Evolutionary conservation across 768 basidiomycete species (phyloP).

Genomic region (Tulasnella calospora): DNA sequence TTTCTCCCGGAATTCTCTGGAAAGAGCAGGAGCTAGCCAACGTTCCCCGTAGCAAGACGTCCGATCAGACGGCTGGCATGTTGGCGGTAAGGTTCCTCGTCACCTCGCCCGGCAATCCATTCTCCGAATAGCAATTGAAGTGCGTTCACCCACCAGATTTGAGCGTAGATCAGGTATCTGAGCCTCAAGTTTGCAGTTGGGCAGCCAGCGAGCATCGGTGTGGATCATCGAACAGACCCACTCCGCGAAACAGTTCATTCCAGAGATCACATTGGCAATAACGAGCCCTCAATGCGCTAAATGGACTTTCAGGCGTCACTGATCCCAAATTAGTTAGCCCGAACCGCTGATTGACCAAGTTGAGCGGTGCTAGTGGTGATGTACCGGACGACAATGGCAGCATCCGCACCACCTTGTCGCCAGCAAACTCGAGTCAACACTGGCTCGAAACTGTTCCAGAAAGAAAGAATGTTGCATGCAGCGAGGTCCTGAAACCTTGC

Average conservation of each 20-base stretch:
- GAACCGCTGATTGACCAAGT: neutral
- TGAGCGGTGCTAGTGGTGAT: neutral
- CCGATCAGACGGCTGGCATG: neutral
- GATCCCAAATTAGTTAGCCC: neutral
- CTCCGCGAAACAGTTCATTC: neutral
- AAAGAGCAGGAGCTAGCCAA: neutral
- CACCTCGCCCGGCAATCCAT: neutral
- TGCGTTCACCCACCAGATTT: neutral
- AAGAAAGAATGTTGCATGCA: neutral
- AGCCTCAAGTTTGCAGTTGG: constrained; percentile 2
- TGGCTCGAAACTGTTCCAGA: neutral
- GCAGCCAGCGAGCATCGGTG: neutral
- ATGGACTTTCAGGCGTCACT: neutral
- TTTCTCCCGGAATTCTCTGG: neutral
- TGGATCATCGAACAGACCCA: neutral
- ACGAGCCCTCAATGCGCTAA: neutral
- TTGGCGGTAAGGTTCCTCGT: neutral
- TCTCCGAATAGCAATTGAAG: neutral
- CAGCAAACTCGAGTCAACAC: neutral
- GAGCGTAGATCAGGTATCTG: neutral
- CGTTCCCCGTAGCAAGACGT: neutral
- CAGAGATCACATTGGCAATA: neutral
- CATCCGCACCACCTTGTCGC: neutral
- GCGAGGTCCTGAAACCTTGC: neutral
- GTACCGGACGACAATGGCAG: neutral